Base-by-base conservation (phyloP, 2,329 filamentous ascomycete genomes). In the Pochonia chlamydosporia region DNA sequence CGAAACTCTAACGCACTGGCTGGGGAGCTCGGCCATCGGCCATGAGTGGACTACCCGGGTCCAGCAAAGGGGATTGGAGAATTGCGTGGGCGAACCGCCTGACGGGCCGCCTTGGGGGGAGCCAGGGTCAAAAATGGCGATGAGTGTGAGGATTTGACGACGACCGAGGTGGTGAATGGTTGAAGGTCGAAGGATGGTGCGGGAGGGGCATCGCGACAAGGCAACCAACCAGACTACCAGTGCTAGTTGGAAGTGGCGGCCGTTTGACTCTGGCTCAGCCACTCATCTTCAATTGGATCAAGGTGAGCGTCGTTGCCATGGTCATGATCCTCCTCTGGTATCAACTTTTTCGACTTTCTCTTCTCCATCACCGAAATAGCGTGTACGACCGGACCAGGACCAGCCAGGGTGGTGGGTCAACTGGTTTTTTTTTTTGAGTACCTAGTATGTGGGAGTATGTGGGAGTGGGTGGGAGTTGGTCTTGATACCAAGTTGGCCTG, bases 71-170 rank as follows among this genome's bases (percentile, higher is more conserved):
- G 28, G 28, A 8, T 31, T 31, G 28, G 28, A n/a, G n/a, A n/a
- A n/a, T n/a, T n/a, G 9, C 16, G 18, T 33, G 40, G 46, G 41
- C 46, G 26, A 33, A 48, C 41, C 36, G 46, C 41, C 41, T 48
- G 46, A 28, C 46, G 41, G 26, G 35, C 31, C 23, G 21, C 28
- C 30, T 31, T n/a, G n/a, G n/a, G n/a, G n/a, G n/a, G n/a, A n/a
- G n/a, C n/a, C n/a, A n/a, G n/a, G n/a, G n/a, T n/a, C n/a, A n/a
- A n/a, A n/a, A n/a, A n/a, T n/a, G n/a, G n/a, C n/a, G n/a, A n/a
- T n/a, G n/a, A n/a, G n/a, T n/a, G n/a, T 47, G 40, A 31, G 40
- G 28, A 35, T 4, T 40, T 37, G n/a, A 24, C 11, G 11, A 24
- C 26, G 35, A 10, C 23, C 18, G 35, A 23, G 35, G 35, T 11